phyloP scores from a whole-genome alignment of 768 basidiomycete species.

The Russula vinacea region DNA sequence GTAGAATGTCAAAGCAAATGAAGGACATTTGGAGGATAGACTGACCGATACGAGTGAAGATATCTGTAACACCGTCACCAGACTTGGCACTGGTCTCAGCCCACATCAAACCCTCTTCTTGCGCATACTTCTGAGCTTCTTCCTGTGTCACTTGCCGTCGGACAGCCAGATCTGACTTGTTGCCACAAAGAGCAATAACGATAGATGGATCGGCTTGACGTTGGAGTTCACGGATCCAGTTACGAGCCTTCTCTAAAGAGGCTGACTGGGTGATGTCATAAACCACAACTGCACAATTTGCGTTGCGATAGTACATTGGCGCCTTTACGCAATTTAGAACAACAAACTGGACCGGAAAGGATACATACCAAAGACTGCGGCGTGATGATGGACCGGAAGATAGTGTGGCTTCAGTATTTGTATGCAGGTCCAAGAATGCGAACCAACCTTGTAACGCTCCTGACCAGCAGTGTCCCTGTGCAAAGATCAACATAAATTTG shows the following conservation, averaged over 20 bases:
- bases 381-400: background rate
- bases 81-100: slow-evolving; percentile 88
- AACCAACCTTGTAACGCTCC: slow-evolving; percentile 80
- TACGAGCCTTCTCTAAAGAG: slow-evolving; percentile 91
- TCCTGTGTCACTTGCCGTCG: slow-evolving; percentile 83
- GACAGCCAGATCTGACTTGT: slow-evolving; percentile 85
- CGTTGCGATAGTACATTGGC: slow-evolving; percentile 96
- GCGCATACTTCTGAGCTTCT: slow-evolving; percentile 88
- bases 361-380: slow-evolving; percentile 47
- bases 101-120: slow-evolving; percentile 92
- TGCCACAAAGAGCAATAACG: slow-evolving; percentile 93
- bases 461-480: slow-evolving; percentile 92
- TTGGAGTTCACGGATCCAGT: slow-evolving; percentile 95
- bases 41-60: slow-evolving; percentile 84
- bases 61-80: slow-evolving; percentile 80
- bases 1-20: background rate
- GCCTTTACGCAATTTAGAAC: slow-evolving; percentile 46
- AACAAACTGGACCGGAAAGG: background rate
- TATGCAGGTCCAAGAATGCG: slow-evolving; percentile 13
- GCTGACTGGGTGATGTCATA: slow-evolving; percentile 93
- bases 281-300: slow-evolving; percentile 90
- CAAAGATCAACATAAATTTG: background rate
- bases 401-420: slow-evolving; percentile 21
- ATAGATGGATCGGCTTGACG: slow-evolving; percentile 97
- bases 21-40: slow-evolving; percentile 14